phyloP scores from a whole-genome alignment of 495 filamentous ascomycete genomes.

The Halenospora varia region DNA sequence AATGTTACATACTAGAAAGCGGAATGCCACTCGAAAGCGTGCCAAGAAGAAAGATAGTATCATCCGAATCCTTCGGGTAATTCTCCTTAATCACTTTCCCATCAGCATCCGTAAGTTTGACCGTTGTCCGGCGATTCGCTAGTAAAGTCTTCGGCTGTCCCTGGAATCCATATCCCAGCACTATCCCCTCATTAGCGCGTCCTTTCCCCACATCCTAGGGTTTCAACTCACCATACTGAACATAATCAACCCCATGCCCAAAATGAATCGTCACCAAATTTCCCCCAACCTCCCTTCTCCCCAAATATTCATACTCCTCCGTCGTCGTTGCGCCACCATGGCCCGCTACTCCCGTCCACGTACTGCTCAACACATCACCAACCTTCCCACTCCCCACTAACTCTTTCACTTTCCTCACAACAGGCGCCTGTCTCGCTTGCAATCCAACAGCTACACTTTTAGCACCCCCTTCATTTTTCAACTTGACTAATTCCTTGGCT shows the following conservation, averaged over 20 bases:
- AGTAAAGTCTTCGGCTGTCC: constrained; percentile 42
- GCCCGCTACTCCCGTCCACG: constrained; percentile 35
- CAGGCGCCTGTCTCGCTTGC: constrained; percentile 43
- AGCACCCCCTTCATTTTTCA: constrained; percentile 33
- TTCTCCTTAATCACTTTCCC: constrained; percentile 28
- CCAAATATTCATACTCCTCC: constrained; percentile 39
- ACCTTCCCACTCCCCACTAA: constrained; percentile 44
- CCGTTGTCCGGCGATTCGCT: constrained; percentile 27
- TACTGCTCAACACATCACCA: constrained; percentile 50
- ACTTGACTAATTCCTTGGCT: constrained; percentile 37
- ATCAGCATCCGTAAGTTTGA: constrained; percentile 29
- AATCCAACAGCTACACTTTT: constrained; percentile 45
- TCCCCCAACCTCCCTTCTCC: constrained; percentile 40
- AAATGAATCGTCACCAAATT: constrained; percentile 49
- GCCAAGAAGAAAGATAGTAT: constrained; percentile 44
- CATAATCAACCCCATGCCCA: constrained; percentile 35
- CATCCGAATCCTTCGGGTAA: constrained; percentile 38
- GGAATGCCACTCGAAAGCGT: constrained; percentile 38
- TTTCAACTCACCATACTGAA: constrained; percentile 23
- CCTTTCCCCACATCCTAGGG: constrained; percentile 34
- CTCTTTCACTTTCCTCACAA: constrained; percentile 39
- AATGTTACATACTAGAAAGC: too few species aligned
- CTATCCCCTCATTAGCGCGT: too few species aligned
- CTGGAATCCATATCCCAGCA: constrained; percentile 37
- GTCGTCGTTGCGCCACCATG: constrained; percentile 29